Evolutionary conservation across 108 stramenopile genomes (phyloP).

Genomic region (Pseudonitzschia multiseries): DNA sequence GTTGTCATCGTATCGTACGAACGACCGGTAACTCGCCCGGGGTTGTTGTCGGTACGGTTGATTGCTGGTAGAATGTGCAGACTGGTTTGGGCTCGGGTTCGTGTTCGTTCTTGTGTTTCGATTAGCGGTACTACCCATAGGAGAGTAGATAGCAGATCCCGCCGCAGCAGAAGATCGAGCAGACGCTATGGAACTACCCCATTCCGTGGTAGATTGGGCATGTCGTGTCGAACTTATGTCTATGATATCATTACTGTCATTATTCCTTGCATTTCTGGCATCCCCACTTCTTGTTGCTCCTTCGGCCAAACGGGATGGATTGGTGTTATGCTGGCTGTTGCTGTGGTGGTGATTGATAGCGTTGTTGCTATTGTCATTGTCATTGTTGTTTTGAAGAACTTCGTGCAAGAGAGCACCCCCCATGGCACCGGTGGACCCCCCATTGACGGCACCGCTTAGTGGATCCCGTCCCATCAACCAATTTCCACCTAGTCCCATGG

Average conservation of each 20-base stretch:
- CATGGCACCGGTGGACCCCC: conserved; percentile 43
- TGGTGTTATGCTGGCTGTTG: background rate
- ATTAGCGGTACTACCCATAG: background rate
- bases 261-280: background rate
- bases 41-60: conserved; percentile 6
- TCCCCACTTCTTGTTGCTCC: background rate
- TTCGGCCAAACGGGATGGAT: background rate
- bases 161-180: conserved; percentile 19
- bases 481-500: conserved; percentile 37
- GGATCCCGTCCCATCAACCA: conserved; percentile 31
- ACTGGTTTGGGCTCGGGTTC: background rate
- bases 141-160: conserved; percentile 17
- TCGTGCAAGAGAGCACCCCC: conserved; percentile 46
- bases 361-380: conserved; percentile 6
- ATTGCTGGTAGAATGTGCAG: background rate
- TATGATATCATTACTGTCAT: background rate
- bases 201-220: background rate
- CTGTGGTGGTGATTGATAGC: no score
- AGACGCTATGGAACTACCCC: background rate
- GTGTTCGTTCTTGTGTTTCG: background rate
- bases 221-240: background rate
- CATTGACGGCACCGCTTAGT: conserved; percentile 29
- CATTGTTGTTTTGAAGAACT: conserved; percentile 9
- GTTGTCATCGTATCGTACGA: background rate
- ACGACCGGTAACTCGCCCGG: conserved; percentile 23